Base-by-base conservation (phyloP, 805 yeast species). In the Pichia eremophila region DNA sequence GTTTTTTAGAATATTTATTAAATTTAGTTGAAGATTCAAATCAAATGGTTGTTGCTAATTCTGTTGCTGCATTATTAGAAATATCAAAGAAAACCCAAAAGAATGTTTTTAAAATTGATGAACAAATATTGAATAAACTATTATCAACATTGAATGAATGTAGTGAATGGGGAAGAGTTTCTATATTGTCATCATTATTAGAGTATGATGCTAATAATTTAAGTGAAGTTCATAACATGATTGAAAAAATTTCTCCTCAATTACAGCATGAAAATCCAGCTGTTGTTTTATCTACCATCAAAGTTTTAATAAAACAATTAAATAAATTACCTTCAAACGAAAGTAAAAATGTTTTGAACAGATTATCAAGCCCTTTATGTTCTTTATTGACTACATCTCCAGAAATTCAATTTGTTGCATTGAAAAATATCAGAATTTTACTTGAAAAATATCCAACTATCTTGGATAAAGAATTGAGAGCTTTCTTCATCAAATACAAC, bases 141-240 rank as follows among this genome's bases (percentile, higher is more conserved):
- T 70, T 93, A 51, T 71, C 81, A 55, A 95, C 96, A 14, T 72
- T 93, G 54, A 91, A 91, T 64, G 99, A 93, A 68, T 91, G 98
- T 68, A 90, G 98, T 0, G 99, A 93, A 68, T 93, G 99, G 99
- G 99, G 99, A 11, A 77, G 99, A 59, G 85, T 93, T 54, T 79
- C 97, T 1, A 85, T 93, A 40, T 72, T 93, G 50, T 78, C 85
- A 1, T 89, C 96, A 1, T 68, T 93, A 53, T 74, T 88, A 8
- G 90, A 83, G 41, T 91, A 83, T 62, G 61, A 70, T 6, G 72
- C 95, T 0, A 57, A 61, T 2, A 77, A 73, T 41, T 62, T 69
- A 2, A 69, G 74, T 15, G 96, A 90, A 61, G 89, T 95, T 2
- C 79, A 76, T 51, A 89, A 86, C 59, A 86, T 91, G 46, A 77